Evolutionary conservation across 768 basidiomycete genomes (phyloP).

Genomic region (Cyathus striatus): DNA sequence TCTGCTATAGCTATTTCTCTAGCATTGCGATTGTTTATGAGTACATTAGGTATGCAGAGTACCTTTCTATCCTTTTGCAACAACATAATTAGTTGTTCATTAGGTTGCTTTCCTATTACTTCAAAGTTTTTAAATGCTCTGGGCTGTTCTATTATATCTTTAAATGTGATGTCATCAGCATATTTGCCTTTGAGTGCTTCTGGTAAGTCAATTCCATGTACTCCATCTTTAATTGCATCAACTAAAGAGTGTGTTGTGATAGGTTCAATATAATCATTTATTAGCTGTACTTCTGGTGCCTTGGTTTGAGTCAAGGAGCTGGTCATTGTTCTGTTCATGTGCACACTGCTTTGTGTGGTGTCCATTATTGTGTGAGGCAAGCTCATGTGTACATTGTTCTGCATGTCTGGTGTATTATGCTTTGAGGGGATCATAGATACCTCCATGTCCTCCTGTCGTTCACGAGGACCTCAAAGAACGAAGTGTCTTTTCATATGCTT

Average conservation of each 20-base stretch:
- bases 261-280: no score
- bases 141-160: conserved; percentile 2
- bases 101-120: no score
- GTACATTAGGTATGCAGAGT: conserved; percentile 11
- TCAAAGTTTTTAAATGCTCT: conserved; percentile 5
- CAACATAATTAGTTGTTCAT: conserved; percentile 5
- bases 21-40: conserved; percentile 6
- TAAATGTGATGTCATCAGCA: conserved; percentile 5
- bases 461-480: conserved; percentile 1
- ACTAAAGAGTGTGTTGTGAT: no score
- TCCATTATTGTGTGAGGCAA: no score
- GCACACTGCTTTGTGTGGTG: no score
- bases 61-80: neutral
- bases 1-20: conserved; percentile 24
- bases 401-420: no score
- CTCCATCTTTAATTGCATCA: neutral
- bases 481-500: conserved; percentile 4
- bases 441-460: conserved; percentile 8
- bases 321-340: no score
- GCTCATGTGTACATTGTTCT: no score
- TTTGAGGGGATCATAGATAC: no score
- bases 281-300: no score
- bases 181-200: conserved; percentile 5
- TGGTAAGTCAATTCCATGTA: conserved; percentile 5
- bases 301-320: no score